Percentiles rank a stretch among this genome's conserved stretches.
phyloP scores from a whole-genome alignment of 73 alveolate genomes.

The Durusdinium trenchii region DNA sequence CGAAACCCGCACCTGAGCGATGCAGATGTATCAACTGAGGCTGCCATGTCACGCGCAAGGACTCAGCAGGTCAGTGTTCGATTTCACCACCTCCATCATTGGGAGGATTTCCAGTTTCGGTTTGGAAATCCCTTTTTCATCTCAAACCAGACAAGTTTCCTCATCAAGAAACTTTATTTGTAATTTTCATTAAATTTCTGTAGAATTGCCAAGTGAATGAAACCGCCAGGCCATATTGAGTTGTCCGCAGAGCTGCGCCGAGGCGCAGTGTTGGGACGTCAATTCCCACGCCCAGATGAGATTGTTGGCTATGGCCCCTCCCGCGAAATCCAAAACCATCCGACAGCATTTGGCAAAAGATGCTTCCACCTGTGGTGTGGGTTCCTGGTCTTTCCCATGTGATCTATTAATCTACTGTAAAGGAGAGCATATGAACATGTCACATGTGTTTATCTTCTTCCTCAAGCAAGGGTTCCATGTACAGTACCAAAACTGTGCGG shows the following conservation, averaged over 20 bases:
- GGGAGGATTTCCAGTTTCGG: no score
- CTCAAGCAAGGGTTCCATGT: no score
- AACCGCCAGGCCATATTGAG: constrained; percentile 57
- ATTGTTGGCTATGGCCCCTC: neutral
- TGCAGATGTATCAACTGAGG: neutral
- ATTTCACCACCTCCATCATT: no score
- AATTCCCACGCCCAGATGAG: neutral
- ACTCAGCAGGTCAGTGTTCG: constrained; percentile 44
- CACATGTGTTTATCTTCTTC: no score
- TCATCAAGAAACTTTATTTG: no score
- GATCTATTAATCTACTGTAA: no score
- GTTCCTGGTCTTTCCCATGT: no score
- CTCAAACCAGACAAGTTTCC: no score
- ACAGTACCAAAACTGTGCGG: no score
- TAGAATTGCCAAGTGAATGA: neutral
- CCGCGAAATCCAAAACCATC: neutral
- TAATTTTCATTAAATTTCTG: neutral
- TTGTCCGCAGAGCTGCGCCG: constrained; percentile 91
- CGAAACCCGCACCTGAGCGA: neutral
- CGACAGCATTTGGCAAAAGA: neutral
- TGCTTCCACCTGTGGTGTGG: no score
- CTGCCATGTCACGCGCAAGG: constrained; percentile 64
- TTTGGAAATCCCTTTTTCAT: no score
- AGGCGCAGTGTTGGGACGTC: neutral
- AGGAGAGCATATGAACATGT: no score